These are phyloP conservation scores for Hirschfeldia incana DNA, from an alignment of 345 rosid species.

Conservation along the genomic window DNA sequence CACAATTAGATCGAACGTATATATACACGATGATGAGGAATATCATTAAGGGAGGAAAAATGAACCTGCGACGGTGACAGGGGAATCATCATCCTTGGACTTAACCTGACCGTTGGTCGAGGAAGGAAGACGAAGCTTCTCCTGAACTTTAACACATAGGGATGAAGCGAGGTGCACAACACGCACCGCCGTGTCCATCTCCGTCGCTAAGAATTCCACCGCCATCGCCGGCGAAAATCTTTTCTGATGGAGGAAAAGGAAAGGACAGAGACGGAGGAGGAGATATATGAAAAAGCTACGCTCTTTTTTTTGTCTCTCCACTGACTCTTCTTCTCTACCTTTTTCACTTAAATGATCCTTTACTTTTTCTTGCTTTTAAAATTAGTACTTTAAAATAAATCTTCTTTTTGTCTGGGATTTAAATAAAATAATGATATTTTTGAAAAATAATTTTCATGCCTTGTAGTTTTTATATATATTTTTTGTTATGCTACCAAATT, in stretches of 20 bases:
- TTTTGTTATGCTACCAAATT: not conserved
- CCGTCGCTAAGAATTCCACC: conserved; percentile 39
- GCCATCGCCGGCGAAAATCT: conserved; percentile 40
- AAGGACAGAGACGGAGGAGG: conserved; percentile 1
- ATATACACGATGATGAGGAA: not conserved
- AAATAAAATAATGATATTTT: too few relatives aligned
- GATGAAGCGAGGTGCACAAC: conserved; percentile 80
- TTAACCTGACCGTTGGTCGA: conserved; percentile 41
- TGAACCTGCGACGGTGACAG: conserved; percentile 85
- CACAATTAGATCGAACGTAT: conserved; percentile 5
- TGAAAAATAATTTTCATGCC: too few relatives aligned
- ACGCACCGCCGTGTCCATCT: conserved; percentile 80
- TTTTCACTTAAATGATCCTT: not conserved
- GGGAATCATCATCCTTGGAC: conserved; percentile 89
- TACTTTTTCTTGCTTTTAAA: not conserved
- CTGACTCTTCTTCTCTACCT: not conserved
- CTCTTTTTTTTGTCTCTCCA: not conserved
- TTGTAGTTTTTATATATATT: too few relatives aligned
- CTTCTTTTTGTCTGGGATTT: too few relatives aligned
- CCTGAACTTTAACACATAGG: conserved; percentile 76
- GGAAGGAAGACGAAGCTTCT: conserved; percentile 52
- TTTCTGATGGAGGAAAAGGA: not conserved
- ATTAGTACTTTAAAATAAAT: too few relatives aligned
- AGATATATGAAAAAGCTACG: conserved; percentile 10
- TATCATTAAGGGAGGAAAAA: not conserved